A percentile compares a stretch with the other conserved stretches of the same genome.
phyloP scores from a whole-genome alignment of 306 rosid species.

The Dalbergia cultrata region DNA sequence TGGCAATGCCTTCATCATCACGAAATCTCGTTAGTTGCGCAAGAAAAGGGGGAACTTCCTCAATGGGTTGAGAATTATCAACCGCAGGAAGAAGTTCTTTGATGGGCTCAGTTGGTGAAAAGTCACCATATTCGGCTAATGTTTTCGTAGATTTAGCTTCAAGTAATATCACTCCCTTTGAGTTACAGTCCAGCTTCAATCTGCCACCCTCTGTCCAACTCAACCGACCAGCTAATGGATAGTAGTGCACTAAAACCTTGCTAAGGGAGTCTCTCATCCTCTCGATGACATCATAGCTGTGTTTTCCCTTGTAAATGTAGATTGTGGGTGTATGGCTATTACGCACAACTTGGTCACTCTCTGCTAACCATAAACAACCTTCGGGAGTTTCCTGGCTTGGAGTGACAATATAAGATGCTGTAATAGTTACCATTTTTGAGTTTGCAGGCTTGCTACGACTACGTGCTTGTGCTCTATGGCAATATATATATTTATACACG shows the following conservation, averaged over 20 bases:
- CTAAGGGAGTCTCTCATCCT: conserved; percentile 26
- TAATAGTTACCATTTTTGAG: conserved; percentile 16
- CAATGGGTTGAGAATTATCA: conserved; percentile 13
- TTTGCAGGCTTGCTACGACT: too few species aligned
- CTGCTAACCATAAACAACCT: not conserved
- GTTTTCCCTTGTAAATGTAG: conserved; percentile 24
- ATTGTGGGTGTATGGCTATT: conserved; percentile 9
- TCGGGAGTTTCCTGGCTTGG: conserved; percentile 33
- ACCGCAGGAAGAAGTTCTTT: conserved; percentile 10
- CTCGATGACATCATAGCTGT: not conserved
- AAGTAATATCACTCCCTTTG: not conserved
- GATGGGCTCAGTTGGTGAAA: not conserved
- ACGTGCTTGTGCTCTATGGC: too few species aligned
- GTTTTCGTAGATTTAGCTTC: not conserved
- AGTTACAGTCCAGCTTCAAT: not conserved
- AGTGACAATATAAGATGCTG: not conserved
- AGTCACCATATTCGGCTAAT: conserved; percentile 24
- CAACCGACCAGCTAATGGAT: conserved; percentile 27
- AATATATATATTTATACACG: too few species aligned
- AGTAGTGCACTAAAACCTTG: conserved; percentile 24
- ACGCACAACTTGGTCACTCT: not conserved
- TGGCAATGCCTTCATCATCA: not conserved
- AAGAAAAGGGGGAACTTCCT: not conserved
- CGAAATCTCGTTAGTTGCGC: conserved; percentile 13
- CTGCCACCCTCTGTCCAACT: not conserved